Conservation (phyloP, 345 rosid species). For the Combretum micranthum region DNA sequence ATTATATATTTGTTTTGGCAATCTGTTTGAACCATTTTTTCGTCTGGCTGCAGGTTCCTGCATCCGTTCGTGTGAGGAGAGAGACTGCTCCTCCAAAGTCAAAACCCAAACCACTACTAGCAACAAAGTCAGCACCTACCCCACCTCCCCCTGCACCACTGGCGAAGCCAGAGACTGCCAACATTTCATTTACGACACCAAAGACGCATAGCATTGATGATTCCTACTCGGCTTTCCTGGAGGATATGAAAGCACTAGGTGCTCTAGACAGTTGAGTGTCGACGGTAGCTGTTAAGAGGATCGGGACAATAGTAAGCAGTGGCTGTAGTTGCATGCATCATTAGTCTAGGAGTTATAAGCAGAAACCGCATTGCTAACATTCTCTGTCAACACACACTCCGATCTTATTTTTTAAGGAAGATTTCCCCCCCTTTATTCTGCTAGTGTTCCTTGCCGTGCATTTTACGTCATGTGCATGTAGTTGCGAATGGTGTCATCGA, state of each 20-base stretch:
- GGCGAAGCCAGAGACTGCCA: slow-evolving; percentile 39
- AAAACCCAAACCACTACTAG: slow-evolving; percentile 48
- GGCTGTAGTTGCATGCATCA: too few species aligned
- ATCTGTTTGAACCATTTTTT: background rate
- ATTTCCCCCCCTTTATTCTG: too few species aligned
- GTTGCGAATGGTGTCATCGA: too few species aligned
- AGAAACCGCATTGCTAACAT: too few species aligned
- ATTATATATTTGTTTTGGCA: background rate
- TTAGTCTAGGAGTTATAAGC: too few species aligned
- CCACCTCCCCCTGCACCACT: slow-evolving; percentile 38
- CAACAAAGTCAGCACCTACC: slow-evolving; percentile 18
- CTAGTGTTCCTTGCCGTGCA: too few species aligned
- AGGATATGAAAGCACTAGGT: slow-evolving; percentile 99
- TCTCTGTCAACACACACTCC: too few species aligned
- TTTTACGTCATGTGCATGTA: too few species aligned
- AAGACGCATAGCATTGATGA: slow-evolving; percentile 80
- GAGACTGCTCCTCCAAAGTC: slow-evolving; percentile 58
- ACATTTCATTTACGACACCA: slow-evolving; percentile 35
- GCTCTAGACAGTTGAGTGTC: slow-evolving; percentile 67
- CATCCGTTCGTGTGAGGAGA: slow-evolving; percentile 92
- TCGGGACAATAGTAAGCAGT: too few species aligned
- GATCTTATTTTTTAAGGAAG: too few species aligned
- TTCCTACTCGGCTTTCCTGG: slow-evolving; percentile 78
- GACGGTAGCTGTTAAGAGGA: too few species aligned
- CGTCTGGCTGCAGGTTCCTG: slow-evolving; percentile 63